A percentile compares a stretch with the other conserved stretches of the same genome.
Conservation (phyloP, 2,329 filamentous ascomycete species). For the Acephala macrosclerotiorum region DNA sequence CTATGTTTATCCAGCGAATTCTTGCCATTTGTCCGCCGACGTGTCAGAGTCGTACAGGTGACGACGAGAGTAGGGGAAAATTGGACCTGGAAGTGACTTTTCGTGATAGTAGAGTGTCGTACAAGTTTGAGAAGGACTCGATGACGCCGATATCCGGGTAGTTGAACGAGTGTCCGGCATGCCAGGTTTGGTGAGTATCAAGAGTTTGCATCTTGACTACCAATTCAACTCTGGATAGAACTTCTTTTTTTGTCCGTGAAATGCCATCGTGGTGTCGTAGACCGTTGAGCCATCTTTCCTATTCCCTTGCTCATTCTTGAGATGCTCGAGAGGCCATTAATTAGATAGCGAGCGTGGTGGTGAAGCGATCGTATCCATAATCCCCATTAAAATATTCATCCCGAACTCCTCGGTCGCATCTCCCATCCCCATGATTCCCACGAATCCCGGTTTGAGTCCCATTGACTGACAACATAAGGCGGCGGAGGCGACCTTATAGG, state of each 20-base stretch:
- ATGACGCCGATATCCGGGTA: not conserved
- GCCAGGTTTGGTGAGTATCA: constrained; percentile 9
- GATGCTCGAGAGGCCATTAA: not conserved
- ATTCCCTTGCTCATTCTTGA: not conserved
- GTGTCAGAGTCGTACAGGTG: not conserved
- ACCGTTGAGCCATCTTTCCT: not conserved
- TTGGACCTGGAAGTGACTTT: not conserved
- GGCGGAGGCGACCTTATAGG: constrained; percentile 31
- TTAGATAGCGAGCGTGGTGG: not conserved
- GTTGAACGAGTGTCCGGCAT: not conserved
- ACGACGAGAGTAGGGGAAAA: not conserved
- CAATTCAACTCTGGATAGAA: not conserved
- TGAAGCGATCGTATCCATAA: constrained; percentile 5
- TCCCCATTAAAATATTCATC: constrained; percentile 12
- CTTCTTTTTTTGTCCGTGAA: not conserved
- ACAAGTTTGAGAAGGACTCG: not conserved
- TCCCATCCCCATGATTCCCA: constrained; percentile 14
- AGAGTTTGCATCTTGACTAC: not conserved
- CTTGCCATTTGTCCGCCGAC: not conserved
- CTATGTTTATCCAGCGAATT: not conserved
- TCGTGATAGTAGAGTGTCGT: not conserved
- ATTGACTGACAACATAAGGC: constrained; percentile 42
- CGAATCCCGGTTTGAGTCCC: constrained; percentile 25
- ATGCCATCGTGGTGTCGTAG: not conserved
- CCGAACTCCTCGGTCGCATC: constrained; percentile 32